Evolutionary conservation across 768 basidiomycete genomes (phyloP), one percentile per base, ranked within the genome.

Genomic region (Auriscalpium microsporum): DNA sequence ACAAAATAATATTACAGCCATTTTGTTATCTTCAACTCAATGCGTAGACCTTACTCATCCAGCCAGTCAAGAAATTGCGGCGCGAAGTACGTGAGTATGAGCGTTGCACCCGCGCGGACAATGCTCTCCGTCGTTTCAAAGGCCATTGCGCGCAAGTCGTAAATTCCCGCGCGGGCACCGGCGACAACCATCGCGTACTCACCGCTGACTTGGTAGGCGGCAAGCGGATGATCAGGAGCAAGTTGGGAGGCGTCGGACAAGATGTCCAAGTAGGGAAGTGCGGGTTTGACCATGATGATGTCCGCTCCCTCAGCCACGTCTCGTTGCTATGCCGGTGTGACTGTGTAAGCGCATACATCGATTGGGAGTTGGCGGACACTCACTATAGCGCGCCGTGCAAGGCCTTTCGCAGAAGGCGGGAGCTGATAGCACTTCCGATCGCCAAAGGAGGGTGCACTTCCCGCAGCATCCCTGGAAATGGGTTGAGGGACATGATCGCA

Each of bases 361-460:
- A 28, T 5, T 4, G 28, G 28, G 28, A 28, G 28, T 28, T 28
- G 28, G 28, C 7, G 28, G 28, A 28, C 28, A 76, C 90, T 61
- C 65, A 96, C 92, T 52, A 99, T 89, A 1, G 96, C 96, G 58
- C 96, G 81, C 34, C 90, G 80, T 2, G 96, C 96, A 34, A 98
- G 82, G 10, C 94, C 94, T 58, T 88, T 86, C 35, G 82, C 94
- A 16, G 79, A 68, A 1, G 94, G 90, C 4, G 96, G 96, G 2
- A 99, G 83, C 68, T 99, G 96, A 69, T 99, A 99, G 72, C 96
- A 99, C 72, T 97, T 98, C 50, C 96, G 80, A 72, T 98, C 79
- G 5, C 96, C 96, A 56, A 96, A 97, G 11, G 89, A 82, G 1
- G 95, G 94, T 1, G 90, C 92, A 63, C 90, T 95, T 2, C 95